Evolutionary conservation across 2,329 filamentous ascomycete species (phyloP).

Genomic region (Aspergillus udagawae): DNA sequence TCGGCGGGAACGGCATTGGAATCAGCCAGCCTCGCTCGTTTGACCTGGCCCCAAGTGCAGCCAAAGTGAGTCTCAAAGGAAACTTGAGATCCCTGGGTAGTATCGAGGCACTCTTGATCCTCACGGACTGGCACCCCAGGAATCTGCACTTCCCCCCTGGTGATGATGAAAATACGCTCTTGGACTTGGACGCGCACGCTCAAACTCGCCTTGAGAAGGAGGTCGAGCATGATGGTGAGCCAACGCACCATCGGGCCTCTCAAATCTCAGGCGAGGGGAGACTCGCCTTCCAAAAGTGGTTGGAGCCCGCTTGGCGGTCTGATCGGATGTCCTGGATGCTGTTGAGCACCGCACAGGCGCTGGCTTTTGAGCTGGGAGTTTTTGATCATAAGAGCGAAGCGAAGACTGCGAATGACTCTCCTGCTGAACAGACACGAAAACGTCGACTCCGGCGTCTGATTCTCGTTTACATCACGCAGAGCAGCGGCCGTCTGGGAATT

Average conservation of each 20-base stretch:
- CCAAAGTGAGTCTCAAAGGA: constrained; percentile 57
- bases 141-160: constrained; percentile 85
- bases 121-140: constrained; percentile 96
- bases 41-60: constrained; percentile 56
- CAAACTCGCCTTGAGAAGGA: constrained; percentile 52
- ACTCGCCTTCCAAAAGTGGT: constrained; percentile 82
- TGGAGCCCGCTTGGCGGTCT: constrained; percentile 91
- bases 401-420: constrained; percentile 50
- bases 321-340: constrained; percentile 99
- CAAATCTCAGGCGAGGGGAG: constrained; percentile 69
- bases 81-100: constrained; percentile 87
- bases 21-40: constrained; percentile 67
- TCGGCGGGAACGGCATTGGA: constrained; percentile 64
- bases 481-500: constrained; percentile 87
- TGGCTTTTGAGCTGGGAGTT: constrained; percentile 90
- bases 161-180: constrained; percentile 61
- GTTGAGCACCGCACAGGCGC: constrained; percentile 80
- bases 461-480: constrained; percentile 86
- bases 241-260: constrained; percentile 43
- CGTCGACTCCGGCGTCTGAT: constrained; percentile 82
- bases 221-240: constrained; percentile 37
- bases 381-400: constrained; percentile 84
- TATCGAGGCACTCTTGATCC: constrained; percentile 86
- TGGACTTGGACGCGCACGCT: constrained; percentile 66
- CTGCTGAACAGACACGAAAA: constrained; percentile 66